Evolutionary conservation across 1,284 basidiomycete genomes (phyloP), one percentile per base, ranked within the genome.

Genomic region (Sphaerobolus stellatus): DNA sequence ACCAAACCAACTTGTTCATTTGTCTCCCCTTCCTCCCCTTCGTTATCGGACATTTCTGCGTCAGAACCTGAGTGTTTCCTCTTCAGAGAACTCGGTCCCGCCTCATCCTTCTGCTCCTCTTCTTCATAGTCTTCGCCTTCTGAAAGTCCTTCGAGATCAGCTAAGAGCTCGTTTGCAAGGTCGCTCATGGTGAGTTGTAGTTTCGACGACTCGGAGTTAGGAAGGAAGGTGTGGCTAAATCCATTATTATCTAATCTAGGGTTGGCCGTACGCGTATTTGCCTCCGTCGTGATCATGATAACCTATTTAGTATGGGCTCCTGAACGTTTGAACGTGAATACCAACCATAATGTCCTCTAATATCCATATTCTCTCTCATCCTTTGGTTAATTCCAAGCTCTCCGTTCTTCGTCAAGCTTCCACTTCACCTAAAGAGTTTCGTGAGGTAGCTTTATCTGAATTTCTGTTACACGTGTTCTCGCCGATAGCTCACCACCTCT

Each of bases 151-250:
- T 91, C 88, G 14, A 95, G 83, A 69, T 96, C 93, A 40, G 90
- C 90, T 25, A 95, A 76, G 31, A 95, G 84, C 70, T 95, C 93
- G 70, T 95, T 88, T 31, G 90, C 92, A 31, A 94, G 82, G 52
- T 81, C 80, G 64, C 83, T 84, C 89, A 91, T 89, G 43, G 34
- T 47, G 11, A 30, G 29, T n/a, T 5, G n/a, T n/a, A n/a, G n/a
- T n/a, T 44, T 22, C 18, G 33, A 36, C 13, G 41, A 43, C 41
- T 2, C 28, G 3, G 3, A 43, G 3, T 30, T 28, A 7, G 22
- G 46, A 29, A 29, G 13, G 14, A 24, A n/a, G 36, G 7, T 7
- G 7, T n/a, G 36, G n/a, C n/a, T n/a, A n/a, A n/a, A n/a, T n/a
- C n/a, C n/a, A n/a, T n/a, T n/a, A n/a, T n/a, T n/a, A n/a, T n/a